Evolutionary conservation across 2,329 filamentous ascomycete genomes (phyloP), one percentile per base, ranked within the genome.

Genomic region (Juglanconis oblonga): DNA sequence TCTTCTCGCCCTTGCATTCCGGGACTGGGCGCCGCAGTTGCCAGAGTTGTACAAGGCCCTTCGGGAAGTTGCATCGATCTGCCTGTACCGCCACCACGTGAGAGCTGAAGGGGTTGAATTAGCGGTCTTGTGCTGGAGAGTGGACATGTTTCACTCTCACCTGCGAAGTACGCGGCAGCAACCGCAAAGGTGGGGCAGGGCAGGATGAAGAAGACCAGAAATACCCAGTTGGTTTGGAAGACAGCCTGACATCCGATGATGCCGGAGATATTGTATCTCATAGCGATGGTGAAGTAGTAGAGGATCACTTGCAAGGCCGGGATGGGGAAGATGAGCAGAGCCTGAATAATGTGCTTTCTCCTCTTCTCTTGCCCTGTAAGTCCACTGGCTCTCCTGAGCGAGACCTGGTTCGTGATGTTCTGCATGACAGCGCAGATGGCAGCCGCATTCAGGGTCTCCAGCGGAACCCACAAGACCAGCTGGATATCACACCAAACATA

Each of bases 371-470:
- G 65, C 17, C 68, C 64, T 1, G 73, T 76, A 5, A 79, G 70
- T 5, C 73, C 71, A 52, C 72, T 71, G 31, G 74, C 77, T 2
- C 79, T 72, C 55, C 76, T 64, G 32, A 81, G 67, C 36, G 75
- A 76, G 56, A 86, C 76, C 65, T 82, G 81, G 42, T 74, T 69
- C 13, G 82, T 76, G 9, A 86, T 75, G 49, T 82, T 79, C 13
- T 78, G 77, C 76, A 85, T 81, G 59, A 84, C 79, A 67, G 81
- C 79, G 54, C 84, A 78, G 49, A 84, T 72, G 40, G 79, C 78
- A n/a, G 79, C 78, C 45, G 75, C 74, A 67, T 78, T 85, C 47
- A 81, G 66, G 1, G 77, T 77, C 45, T 76, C 67, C 32, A 78
- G 60, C 4, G 74, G 70, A n/a, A 66, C 70, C 24, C 55, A 52